These are phyloP conservation scores for Groenewaldozyma sp. DNA, from an alignment of 1,139 yeast genomes.

Conservation along the genomic window DNA sequence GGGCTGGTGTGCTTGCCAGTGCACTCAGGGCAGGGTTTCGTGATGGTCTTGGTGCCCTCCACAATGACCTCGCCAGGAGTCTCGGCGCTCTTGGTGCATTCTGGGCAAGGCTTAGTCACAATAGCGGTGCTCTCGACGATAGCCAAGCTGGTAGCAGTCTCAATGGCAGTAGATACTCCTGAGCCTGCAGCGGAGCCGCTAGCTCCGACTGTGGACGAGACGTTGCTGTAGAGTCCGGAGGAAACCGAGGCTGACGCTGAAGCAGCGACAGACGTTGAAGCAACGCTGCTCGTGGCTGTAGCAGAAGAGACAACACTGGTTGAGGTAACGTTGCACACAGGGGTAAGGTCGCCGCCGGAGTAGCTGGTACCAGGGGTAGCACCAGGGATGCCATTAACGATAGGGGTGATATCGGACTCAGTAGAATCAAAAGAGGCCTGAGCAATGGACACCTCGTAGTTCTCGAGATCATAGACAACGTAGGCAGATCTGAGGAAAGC, in stretches of 20 bases:
- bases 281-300: not conserved
- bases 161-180: not conserved
- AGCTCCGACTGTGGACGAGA: not conserved
- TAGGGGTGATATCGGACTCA: conserved; percentile 18
- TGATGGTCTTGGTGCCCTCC: not conserved
- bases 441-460: conserved; percentile 52
- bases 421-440: conserved; percentile 35
- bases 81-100: not conserved
- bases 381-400: conserved; percentile 14
- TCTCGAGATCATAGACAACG: conserved; percentile 62
- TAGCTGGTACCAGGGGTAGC: conserved; percentile 12
- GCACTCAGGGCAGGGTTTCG: conserved; percentile 2
- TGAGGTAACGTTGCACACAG: not conserved
- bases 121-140: not conserved
- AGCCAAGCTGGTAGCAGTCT: not conserved
- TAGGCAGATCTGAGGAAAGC: conserved; percentile 58
- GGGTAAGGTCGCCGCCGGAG: not conserved
- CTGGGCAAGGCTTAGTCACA: too few species aligned
- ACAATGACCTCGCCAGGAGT: not conserved
- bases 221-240: not conserved
- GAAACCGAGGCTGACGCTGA: conserved; percentile 1
- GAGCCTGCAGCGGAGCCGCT: conserved; percentile 1
- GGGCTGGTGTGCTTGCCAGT: not conserved
- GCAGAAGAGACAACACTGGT: not conserved
- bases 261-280: not conserved